Base-by-base conservation (phyloP, 1,284 basidiomycete species). In the Fistulinella staudtii region DNA sequence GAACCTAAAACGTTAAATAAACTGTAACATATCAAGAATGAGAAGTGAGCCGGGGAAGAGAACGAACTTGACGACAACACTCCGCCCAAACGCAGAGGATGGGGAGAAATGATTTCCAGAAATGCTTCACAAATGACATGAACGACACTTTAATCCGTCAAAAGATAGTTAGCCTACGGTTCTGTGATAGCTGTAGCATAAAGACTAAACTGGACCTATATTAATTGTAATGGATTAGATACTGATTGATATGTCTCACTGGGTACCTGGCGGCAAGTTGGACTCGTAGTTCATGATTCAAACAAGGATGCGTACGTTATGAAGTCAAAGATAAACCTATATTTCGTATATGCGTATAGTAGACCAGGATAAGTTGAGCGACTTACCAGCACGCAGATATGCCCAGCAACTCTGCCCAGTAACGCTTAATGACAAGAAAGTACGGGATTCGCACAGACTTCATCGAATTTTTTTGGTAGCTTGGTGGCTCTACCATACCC, bases 321-420 rank as follows among this genome's bases (percentile, higher is more conserved):
- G 57, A 89, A 84, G 59, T 91, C 87, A 61, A 93, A 93, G 43
- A 93, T 70, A 67, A 92, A 93, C 82, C 80, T 81, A 42, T 81
- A 41, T 39, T 36, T 18, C 30, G 30, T n/a, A 14, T 23, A 10
- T 8, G n/a, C 13, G 8, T 14, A 36, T n/a, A n/a, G 14, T 8
- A 33, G 11, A 33, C n/a, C 8, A 10, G 17, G 42, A 25, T 24
- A 5, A 22, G 34, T 18, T 23, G n/a, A 5, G 11, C 39, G n/a
- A 57, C 67, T 41, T 50, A 77, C 89, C 89, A 92, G 14, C 81
- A 76, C 14, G 85, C 49, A 7, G 79, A 87, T 50, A 93, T 79
- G 3, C 85, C 88, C 2, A 74, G 57, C 20, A 93, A 65, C 22
- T 76, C 74, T 25, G 71, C 64, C 72, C 90, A 89, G 64, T 97